Evolutionary conservation across 2,329 filamentous ascomycete genomes (phyloP).

Genomic region (Colletotrichum graminicola): DNA sequence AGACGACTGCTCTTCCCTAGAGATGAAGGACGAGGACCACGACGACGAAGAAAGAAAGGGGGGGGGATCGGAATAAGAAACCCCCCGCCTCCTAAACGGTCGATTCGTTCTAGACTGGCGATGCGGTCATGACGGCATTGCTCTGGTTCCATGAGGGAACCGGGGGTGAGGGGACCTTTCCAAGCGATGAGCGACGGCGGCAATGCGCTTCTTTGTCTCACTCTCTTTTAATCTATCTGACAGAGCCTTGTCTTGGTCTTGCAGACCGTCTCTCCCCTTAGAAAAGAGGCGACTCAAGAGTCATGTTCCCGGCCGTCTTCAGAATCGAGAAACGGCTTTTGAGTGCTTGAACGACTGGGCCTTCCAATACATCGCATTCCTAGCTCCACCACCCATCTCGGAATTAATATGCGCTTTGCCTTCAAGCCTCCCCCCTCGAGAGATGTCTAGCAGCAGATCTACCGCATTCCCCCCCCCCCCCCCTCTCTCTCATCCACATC

Average conservation of each 20-base stretch:
- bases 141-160: background rate
- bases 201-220: background rate
- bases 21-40: background rate
- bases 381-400: constrained; percentile 31
- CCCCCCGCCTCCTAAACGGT: background rate
- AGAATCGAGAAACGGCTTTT: constrained; percentile 7
- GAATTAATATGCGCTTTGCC: constrained; percentile 34
- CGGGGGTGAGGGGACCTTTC: background rate
- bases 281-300: background rate
- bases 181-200: background rate
- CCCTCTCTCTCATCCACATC: background rate
- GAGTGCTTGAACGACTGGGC: background rate
- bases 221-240: background rate
- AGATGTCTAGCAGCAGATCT: constrained; percentile 32
- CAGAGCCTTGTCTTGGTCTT: background rate
- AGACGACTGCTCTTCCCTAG: background rate
- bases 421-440: constrained; percentile 3
- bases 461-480: background rate
- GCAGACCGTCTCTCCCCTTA: background rate
- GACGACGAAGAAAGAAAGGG: background rate
- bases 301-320: background rate
- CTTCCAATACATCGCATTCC: constrained; percentile 2
- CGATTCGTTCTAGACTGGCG: background rate
- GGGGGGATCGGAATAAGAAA: background rate
- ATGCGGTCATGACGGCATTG: background rate